Percentiles rank a stretch among this genome's conserved stretches.
Conservation (phyloP, 306 rosid genomes). For the Lathyrus aphaca region DNA sequence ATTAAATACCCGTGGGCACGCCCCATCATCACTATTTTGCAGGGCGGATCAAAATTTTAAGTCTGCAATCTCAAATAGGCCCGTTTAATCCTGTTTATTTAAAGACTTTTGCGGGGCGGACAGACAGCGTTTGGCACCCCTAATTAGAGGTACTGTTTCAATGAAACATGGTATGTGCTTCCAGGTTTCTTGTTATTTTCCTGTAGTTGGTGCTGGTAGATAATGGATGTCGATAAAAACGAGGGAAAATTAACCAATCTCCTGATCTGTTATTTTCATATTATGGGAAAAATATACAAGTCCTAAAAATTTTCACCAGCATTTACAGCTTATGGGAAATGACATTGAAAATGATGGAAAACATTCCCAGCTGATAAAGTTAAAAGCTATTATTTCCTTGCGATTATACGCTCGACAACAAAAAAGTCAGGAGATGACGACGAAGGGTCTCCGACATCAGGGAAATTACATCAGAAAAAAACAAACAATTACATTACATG, state of each 20-base stretch:
- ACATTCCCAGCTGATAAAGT: conserved; percentile 30
- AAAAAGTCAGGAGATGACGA: conserved; percentile 41
- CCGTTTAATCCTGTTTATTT: too few relatives aligned
- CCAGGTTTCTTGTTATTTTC: background rate
- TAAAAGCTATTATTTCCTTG: conserved; percentile 62
- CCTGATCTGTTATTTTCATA: conserved; percentile 32
- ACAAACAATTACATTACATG: conserved; percentile 41
- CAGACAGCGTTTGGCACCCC: too few relatives aligned
- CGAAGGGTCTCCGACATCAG: conserved; percentile 41
- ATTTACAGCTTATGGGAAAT: conserved; percentile 24
- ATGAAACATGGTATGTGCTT: background rate
- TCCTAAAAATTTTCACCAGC: conserved; percentile 12
- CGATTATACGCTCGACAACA: conserved; percentile 39
- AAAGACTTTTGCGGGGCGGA: too few relatives aligned
- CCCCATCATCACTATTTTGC: too few relatives aligned
- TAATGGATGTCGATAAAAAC: conserved; percentile 11
- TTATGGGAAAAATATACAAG: conserved; percentile 2
- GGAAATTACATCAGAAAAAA: conserved; percentile 39
- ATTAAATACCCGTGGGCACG: too few relatives aligned
- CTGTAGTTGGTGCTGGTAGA: background rate
- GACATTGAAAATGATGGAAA: conserved; percentile 31
- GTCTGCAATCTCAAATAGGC: too few relatives aligned
- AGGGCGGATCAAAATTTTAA: too few relatives aligned
- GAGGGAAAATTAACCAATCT: background rate
- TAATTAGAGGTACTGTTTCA: background rate